Base-by-base conservation (phyloP, 805 yeast genomes). In the Metschnikowia baotianmanensis region DNA sequence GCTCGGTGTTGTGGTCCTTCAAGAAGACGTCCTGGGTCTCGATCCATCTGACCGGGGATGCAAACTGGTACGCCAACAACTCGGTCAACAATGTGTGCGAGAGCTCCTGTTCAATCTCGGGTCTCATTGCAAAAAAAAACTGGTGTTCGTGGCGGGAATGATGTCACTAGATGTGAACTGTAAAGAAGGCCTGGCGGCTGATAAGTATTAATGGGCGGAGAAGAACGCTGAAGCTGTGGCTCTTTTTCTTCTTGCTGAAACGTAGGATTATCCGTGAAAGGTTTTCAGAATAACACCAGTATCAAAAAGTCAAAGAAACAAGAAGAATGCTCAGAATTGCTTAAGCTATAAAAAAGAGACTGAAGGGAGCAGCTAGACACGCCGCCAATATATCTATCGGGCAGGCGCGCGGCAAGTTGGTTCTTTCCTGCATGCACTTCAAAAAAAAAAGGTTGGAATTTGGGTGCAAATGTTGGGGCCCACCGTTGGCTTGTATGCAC, bases 21-120 rank as follows among this genome's bases (percentile, higher is more conserved):
- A 93, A 78, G 63, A 93, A 86, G 44, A 93, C 98, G 72, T 93
- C 99, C 71, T 93, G 99, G 48, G 99, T 93, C 66, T 95, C 99
- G 65, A 95, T 93, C 98, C 99, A 93, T 77, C 98, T 83, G 51
- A 93, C 99, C 34, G 99, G 99, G 48, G 97, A 90, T 36, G 99
- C 99, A 61, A 93, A 93, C 70, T 93, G 99, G 72, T 90, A 93
- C 40, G 99, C 98, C 71, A 93, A 77, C 56, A 93, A 81, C 77
- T 93, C 99, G 20, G 97, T 89, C 63, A 93, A 77, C 51, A 93
- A 76, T 52, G 86, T 83, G 65, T 93, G 98, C 53, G 99, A 95
- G 53, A 93, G 80, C 65, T 93, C 98, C 73, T 93, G 99, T 74
- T 93, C 95, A 47, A 89, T 82, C 77, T 93, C 98, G 53, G 99